Evolutionary conservation across 306 rosid genomes (phyloP).

Genomic region (Vicia faba): DNA sequence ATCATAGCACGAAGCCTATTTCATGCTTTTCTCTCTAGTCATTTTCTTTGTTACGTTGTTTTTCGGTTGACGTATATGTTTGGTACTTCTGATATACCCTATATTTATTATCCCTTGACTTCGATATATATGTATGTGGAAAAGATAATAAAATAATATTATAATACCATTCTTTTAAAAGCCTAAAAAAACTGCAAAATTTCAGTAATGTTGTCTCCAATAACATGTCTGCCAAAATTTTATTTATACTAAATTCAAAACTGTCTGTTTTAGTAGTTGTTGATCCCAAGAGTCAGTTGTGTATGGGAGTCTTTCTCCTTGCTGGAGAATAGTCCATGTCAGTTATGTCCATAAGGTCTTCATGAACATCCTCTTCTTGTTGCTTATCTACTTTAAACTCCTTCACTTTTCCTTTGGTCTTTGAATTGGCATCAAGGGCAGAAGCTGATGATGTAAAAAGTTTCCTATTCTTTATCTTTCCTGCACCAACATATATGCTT

Average conservation of each 20-base stretch:
- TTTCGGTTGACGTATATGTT: too few species aligned
- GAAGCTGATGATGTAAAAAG: conserved; percentile 44
- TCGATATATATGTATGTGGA: too few species aligned
- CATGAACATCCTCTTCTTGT: conserved; percentile 10
- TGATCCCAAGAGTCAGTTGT: conserved; percentile 48
- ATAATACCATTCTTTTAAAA: too few species aligned
- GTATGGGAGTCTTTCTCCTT: conserved; percentile 61
- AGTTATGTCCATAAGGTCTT: conserved; percentile 47
- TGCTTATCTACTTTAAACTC: conserved; percentile 32
- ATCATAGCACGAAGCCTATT: too few species aligned
- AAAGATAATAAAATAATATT: too few species aligned
- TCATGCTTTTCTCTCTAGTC: too few species aligned
- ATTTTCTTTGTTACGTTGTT: too few species aligned
- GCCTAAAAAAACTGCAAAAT: too few species aligned
- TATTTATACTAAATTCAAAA: background rate
- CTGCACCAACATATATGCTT: conserved; percentile 50
- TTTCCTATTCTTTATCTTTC: conserved; percentile 57
- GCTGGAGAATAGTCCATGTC: conserved; percentile 77
- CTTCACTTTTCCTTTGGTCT: conserved; percentile 36
- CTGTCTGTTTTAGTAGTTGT: background rate
- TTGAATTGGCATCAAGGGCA: conserved; percentile 31
- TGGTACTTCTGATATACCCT: too few species aligned
- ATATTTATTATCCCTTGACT: too few species aligned
- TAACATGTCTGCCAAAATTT: conserved; percentile 3
- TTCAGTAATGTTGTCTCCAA: too few species aligned